Conservation (phyloP, 176 grass and related monocot species). For the Thalia dealbata region DNA sequence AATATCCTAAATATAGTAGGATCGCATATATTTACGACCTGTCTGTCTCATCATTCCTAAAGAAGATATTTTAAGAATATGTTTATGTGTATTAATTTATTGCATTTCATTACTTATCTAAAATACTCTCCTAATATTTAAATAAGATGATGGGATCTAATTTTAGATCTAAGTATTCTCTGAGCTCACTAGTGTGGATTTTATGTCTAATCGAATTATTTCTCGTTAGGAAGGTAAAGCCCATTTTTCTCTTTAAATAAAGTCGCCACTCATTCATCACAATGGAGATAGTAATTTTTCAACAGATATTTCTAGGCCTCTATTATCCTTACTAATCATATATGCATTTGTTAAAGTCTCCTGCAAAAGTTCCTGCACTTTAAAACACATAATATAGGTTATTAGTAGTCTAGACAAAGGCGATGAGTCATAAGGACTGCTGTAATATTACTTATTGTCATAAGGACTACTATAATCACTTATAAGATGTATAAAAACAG, state of each 20-base stretch:
- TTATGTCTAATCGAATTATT: conserved; percentile 62
- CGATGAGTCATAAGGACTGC: conserved; percentile 33
- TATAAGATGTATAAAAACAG: conserved; percentile 16
- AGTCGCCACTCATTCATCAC: conserved; percentile 53
- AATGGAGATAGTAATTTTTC: conserved; percentile 50
- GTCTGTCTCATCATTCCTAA: conserved; percentile 66
- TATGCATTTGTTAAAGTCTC: conserved; percentile 60
- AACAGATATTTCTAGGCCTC: conserved; percentile 63
- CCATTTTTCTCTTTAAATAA: conserved; percentile 63
- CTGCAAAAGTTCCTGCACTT: conserved; percentile 62
- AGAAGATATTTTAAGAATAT: conserved; percentile 52
- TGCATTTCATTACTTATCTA: conserved; percentile 58
- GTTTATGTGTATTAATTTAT: conserved; percentile 51
- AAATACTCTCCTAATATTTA: conserved; percentile 51
- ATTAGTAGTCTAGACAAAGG: conserved; percentile 48
- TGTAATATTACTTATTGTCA: conserved; percentile 40
- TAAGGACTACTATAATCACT: conserved; percentile 6
- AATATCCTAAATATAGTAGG: conserved; percentile 76
- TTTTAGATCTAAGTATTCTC: conserved; percentile 53
- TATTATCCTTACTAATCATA: conserved; percentile 80
- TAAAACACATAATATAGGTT: conserved; percentile 57
- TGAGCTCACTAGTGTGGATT: conserved; percentile 51
- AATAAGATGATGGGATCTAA: conserved; percentile 66
- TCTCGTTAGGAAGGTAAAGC: conserved; percentile 53
- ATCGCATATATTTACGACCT: conserved; percentile 65